phyloP scores from a whole-genome alignment of 148 eudicot genomes.

The Talinum fruticosum region DNA sequence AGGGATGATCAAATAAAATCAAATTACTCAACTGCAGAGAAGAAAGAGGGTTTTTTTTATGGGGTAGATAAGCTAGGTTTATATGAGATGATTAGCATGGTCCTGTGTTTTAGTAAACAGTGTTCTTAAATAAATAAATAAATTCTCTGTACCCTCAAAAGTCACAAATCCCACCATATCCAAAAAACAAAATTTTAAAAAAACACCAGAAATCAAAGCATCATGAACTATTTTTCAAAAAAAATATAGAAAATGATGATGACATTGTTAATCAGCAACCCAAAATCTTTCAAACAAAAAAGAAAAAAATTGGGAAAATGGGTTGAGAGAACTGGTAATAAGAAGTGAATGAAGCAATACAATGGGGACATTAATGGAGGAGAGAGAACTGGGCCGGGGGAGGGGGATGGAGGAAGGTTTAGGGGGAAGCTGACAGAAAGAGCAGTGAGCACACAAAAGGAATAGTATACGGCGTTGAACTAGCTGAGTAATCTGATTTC shows the following conservation, averaged over 20 bases:
- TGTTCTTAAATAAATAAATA: conserved; percentile 15
- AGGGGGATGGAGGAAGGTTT: neutral
- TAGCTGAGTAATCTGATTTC: too few relatives aligned
- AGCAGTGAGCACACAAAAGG: conserved; percentile 66
- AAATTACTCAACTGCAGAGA: neutral
- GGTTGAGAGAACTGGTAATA: neutral
- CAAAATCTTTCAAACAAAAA: neutral
- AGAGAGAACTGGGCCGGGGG: neutral
- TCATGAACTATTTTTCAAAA: neutral
- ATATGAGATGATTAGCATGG: conserved; percentile 32
- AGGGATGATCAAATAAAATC: neutral
- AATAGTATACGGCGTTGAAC: conserved; percentile 30
- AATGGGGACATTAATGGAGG: neutral
- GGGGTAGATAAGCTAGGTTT: conserved; percentile 1
- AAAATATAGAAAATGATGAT: neutral
- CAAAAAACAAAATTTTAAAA: neutral
- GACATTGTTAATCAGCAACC: neutral
- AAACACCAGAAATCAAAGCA: neutral
- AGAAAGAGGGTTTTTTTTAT: conserved; percentile 10
- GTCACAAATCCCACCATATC: conserved; percentile 25
- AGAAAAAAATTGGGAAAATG: neutral
- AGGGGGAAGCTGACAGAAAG: conserved; percentile 49
- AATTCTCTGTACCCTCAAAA: conserved; percentile 34
- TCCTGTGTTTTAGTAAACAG: conserved; percentile 28
- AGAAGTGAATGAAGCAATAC: neutral